Conservation (phyloP, 495 filamentous ascomycete genomes). For the Xylaria palmicola region DNA sequence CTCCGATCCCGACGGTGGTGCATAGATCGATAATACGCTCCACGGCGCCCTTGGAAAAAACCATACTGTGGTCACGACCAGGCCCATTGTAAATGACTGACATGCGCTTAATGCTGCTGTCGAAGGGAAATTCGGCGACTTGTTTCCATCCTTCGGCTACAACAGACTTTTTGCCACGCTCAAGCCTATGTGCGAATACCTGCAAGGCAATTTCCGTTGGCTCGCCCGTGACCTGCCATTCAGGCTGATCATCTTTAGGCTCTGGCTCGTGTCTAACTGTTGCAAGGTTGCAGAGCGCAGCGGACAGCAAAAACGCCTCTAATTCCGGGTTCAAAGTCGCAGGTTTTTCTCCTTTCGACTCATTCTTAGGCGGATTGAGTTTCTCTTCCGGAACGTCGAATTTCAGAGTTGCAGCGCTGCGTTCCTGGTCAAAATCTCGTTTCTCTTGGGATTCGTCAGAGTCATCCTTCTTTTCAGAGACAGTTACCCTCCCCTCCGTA, state of each 20-base stretch:
- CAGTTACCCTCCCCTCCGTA: conserved; percentile 52
- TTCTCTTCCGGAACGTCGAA: conserved; percentile 54
- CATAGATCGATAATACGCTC: conserved; percentile 76
- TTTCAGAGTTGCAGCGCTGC: conserved; percentile 52
- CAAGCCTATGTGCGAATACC: conserved; percentile 72
- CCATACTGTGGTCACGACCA: conserved; percentile 40
- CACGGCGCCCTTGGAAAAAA: conserved; percentile 81
- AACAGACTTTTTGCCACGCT: conserved; percentile 55
- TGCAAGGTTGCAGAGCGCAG: conserved; percentile 79
- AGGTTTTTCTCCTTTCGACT: conserved; percentile 27
- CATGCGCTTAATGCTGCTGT: conserved; percentile 82
- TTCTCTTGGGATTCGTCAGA: conserved; percentile 26
- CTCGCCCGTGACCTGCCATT: conserved; percentile 75
- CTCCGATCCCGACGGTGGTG: conserved; percentile 54
- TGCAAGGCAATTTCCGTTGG: conserved; percentile 84
- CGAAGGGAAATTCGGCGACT: conserved; percentile 75
- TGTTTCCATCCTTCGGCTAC: conserved; percentile 59
- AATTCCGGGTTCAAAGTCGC: conserved; percentile 49
- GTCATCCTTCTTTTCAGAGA: conserved; percentile 25
- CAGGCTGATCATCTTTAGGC: conserved; percentile 24
- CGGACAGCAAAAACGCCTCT: conserved; percentile 63
- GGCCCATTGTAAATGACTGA: conserved; percentile 63
- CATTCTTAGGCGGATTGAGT: conserved; percentile 23
- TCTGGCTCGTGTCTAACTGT: conserved; percentile 57
- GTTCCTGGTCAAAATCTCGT: conserved; percentile 51